Conservation (phyloP, 2,329 filamentous ascomycete genomes). For the Diaporthe sp. region DNA sequence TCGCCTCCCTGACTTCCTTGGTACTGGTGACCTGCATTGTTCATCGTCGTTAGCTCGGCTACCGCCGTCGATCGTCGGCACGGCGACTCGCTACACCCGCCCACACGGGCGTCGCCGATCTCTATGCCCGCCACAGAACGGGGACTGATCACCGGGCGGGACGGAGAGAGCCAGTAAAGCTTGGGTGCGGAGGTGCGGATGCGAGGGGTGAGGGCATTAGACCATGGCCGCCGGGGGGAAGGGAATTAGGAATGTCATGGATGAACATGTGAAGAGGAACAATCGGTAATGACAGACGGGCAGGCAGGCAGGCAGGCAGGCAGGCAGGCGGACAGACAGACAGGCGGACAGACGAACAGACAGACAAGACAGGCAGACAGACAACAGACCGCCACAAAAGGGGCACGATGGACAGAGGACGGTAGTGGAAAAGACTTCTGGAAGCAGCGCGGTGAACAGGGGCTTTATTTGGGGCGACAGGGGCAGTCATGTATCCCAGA, state of each 20-base stretch:
- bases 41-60: conserved; percentile 48
- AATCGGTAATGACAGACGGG: conserved; percentile 31
- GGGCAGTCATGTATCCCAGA: conserved; percentile 34
- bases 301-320: conserved; percentile 10
- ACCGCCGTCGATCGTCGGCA: conserved; percentile 18
- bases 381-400: conserved; percentile 36
- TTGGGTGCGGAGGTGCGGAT: background rate
- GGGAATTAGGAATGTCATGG: conserved; percentile 25
- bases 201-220: conserved; percentile 4
- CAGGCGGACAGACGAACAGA: conserved; percentile 31
- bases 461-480: conserved; percentile 34
- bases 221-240: background rate
- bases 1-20: conserved; percentile 42
- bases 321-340: background rate
- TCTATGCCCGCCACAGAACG: conserved; percentile 20
- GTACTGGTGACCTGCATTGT: conserved; percentile 43
- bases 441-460: conserved; percentile 33
- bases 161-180: background rate
- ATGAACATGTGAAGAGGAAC: conserved; percentile 22
- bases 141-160: conserved; percentile 17
- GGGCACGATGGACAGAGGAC: conserved; percentile 34
- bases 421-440: conserved; percentile 33
- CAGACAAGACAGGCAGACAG: conserved; percentile 12
- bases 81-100: conserved; percentile 30
- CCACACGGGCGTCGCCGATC: conserved; percentile 27